Base-by-base conservation (phyloP, 371 early-diverging fungal species). In the Saksenaea oblongispora region DNA sequence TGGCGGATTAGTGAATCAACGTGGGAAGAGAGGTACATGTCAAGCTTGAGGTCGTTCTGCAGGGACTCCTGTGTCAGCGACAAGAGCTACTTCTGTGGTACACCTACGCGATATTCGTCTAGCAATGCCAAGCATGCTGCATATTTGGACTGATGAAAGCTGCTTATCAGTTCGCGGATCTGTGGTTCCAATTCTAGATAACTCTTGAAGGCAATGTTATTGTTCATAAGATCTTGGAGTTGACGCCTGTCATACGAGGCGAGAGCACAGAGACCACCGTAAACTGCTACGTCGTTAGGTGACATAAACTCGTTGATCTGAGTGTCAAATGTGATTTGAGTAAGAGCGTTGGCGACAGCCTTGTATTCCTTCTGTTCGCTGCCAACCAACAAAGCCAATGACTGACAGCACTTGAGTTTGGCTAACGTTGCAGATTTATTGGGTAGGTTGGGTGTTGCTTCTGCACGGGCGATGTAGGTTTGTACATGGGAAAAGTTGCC, bases 121-220 rank as follows among this genome's bases (percentile, higher is more conserved):
- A 95, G 66, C 18, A 91, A 72, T 5, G 87, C 80, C 36, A 95
- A 72, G 62, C 92, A 93, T 3, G 59, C 57, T 0, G 86, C 60
- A 63, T 93, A 95, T 70, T 92, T 91, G 8, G 92, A 89, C 54
- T 86, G 66, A 67, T 93, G 91, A 66, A 94, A 95, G 10, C 80
- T 69, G 14, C 85, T 70, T 31, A 95, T 76, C 42, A 88, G 75
- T 31, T 87, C 86, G 3, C 89, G 83, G 24, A 93, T 83, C 13
- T 88, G 87, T 5, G 95, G 94, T 56, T 94, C 94, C 22, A 93
- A 71, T 53, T 92, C 95, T 34, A 95, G 70, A 66, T 84, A 94
- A 53, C 84, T 84, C 58, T 89, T 91, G 70, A 94, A 92, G 10
- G 85, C 82, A 10, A 80, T 64, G 64, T 91, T 94, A 34, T 90